These are phyloP conservation scores for Sphaceloma murrayae DNA, from an alignment of 2,329 filamentous ascomycete species.

Conservation along the genomic window DNA sequence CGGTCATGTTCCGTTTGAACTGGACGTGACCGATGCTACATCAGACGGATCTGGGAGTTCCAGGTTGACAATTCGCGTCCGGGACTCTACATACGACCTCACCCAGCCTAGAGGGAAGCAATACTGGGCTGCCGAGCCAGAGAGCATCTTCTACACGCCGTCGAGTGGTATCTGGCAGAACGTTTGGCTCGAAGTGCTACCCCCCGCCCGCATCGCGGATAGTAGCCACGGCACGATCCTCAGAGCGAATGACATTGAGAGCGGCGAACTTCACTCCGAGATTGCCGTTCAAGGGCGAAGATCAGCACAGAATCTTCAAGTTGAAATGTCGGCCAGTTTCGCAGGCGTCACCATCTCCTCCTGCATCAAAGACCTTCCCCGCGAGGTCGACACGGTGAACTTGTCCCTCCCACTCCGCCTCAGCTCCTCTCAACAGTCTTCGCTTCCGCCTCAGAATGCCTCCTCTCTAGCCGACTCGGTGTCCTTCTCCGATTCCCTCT, in stretches of 20 bases:
- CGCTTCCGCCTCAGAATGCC: conserved; percentile 30
- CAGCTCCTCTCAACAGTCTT: conserved; percentile 33
- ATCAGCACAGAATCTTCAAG: conserved; percentile 38
- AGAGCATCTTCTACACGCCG: conserved; percentile 61
- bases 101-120: conserved; percentile 60
- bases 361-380: conserved; percentile 36
- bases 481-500: background rate
- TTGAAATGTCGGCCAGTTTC: conserved; percentile 48
- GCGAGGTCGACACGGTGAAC: conserved; percentile 41
- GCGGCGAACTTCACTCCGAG: conserved; percentile 42
- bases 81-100: conserved; percentile 55
- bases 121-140: conserved; percentile 50
- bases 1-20: conserved; percentile 48
- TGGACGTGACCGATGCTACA: conserved; percentile 46
- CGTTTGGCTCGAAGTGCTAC: conserved; percentile 58
- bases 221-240: conserved; percentile 51
- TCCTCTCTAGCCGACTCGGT: conserved; percentile 1
- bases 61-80: conserved; percentile 48
- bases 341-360: conserved; percentile 42
- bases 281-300: conserved; percentile 43
- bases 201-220: conserved; percentile 44
- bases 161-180: conserved; percentile 68
- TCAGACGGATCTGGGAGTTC: background rate
- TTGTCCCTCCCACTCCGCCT: conserved; percentile 44
- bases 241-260: conserved; percentile 44